These are phyloP conservation scores for Massarina eburnea DNA, from an alignment of 2,329 filamentous ascomycete genomes.

Conservation along the genomic window DNA sequence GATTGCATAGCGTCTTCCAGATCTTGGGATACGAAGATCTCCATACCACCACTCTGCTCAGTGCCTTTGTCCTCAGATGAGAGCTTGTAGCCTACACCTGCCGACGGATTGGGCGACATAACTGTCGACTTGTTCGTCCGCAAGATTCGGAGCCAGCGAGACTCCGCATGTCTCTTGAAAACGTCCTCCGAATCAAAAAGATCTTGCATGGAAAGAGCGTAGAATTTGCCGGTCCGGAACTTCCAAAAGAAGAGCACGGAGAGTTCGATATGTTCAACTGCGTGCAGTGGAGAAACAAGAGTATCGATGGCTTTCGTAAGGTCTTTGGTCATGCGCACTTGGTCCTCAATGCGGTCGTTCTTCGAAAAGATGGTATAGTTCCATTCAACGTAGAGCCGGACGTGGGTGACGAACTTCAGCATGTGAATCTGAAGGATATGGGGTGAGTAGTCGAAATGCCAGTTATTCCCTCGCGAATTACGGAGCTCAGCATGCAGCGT, in stretches of 20 bases:
- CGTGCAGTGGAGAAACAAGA: conserved; percentile 24
- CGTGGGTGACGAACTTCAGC: conserved; percentile 29
- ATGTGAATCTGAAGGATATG: conserved; percentile 36
- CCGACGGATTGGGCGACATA: conserved; percentile 22
- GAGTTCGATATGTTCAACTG: conserved; percentile 33
- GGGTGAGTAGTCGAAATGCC: conserved; percentile 37
- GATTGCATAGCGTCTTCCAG: conserved; percentile 34
- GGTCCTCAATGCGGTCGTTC: conserved; percentile 27
- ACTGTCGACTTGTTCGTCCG: conserved; percentile 22
- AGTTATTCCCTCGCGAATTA: conserved; percentile 31
- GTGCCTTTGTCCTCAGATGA: conserved; percentile 34
- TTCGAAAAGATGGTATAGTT: conserved; percentile 31
- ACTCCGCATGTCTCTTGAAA: conserved; percentile 36
- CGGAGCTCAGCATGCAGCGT: conserved; percentile 38
- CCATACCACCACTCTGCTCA: conserved; percentile 40
- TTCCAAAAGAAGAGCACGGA: conserved; percentile 41
- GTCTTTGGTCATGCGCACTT: conserved; percentile 33
- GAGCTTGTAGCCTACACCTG: conserved; percentile 39
- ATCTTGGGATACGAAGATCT: conserved; percentile 37
- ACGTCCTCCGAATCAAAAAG: conserved; percentile 39
- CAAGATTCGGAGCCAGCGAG: conserved; percentile 32
- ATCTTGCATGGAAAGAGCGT: conserved; percentile 38
- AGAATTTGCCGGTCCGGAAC: conserved; percentile 33
- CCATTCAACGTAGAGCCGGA: conserved; percentile 41
- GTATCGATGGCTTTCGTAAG: conserved; percentile 36